Evolutionary conservation across 495 filamentous ascomycete species (phyloP).

Genomic region (Lasiosphaeria miniovina): DNA sequence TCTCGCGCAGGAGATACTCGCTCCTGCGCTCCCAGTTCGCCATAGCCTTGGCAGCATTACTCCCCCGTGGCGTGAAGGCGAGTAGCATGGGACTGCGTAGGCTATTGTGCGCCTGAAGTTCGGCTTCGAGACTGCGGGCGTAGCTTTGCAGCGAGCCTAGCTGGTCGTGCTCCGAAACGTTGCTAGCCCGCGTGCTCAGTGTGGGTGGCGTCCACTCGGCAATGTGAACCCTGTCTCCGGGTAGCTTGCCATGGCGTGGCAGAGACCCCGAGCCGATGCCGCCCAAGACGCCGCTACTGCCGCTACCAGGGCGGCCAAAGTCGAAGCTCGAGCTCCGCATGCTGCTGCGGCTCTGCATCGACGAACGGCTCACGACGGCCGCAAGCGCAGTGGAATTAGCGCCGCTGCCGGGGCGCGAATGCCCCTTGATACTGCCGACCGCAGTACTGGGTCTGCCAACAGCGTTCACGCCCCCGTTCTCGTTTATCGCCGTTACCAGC

Average conservation of each 20-base stretch:
- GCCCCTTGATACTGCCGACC: constrained; percentile 28
- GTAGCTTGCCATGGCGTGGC: constrained; percentile 52
- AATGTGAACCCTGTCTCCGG: constrained; percentile 82
- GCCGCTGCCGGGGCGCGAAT: constrained; percentile 43
- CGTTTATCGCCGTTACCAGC: constrained; percentile 54
- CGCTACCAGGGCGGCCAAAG: constrained; percentile 45
- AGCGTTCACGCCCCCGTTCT: constrained; percentile 24
- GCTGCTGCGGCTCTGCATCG: constrained; percentile 43
- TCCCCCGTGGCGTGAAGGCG: constrained; percentile 83
- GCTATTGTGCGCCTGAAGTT: constrained; percentile 83
- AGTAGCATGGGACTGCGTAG: constrained; percentile 78
- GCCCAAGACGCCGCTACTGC: constrained; percentile 64
- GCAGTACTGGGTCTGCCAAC: constrained; percentile 21
- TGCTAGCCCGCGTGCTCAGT: constrained; percentile 82
- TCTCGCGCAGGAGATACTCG: constrained; percentile 86
- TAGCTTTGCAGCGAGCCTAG: constrained; percentile 70
- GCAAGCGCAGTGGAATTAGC: constrained; percentile 22
- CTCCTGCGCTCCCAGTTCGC: constrained; percentile 96
- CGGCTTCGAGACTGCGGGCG: constrained; percentile 80
- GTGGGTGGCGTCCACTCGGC: constrained; percentile 92
- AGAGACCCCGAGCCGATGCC: constrained; percentile 42
- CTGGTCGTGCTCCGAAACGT: constrained; percentile 75
- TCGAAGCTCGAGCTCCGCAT: constrained; percentile 43
- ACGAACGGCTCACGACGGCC: constrained; percentile 27
- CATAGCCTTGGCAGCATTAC: constrained; percentile 78